Evolutionary conservation across 306 rosid genomes (phyloP), one percentile per base, ranked within the genome.

Genomic region (Mimosa bimucronata): DNA sequence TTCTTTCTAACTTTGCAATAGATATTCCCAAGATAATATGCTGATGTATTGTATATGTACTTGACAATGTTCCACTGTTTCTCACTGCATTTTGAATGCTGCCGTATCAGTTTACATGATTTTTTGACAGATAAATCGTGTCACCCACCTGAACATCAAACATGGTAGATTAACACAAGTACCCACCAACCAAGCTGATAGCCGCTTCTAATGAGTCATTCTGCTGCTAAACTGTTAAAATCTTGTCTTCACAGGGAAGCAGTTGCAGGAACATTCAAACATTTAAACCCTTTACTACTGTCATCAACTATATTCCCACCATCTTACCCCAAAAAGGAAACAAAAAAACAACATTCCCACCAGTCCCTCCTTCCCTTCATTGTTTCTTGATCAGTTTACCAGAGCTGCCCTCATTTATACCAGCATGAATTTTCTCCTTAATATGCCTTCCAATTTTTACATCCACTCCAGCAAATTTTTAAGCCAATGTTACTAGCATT

Each of bases 81-180:
- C 66, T 76, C 29, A 73, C 37, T 9, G 15, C 65, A 62, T 66
- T 57, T 73, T 34, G 55, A 80, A 69, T 44, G 30, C 77, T 19
- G 16, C 48, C 19, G 61, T 75, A 11, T 19, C 44, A 76, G 64
- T 85, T 73, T 71, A 62, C 72, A 74, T 14, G 55, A 42, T 44
- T 14, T 44, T 70, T 70, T 44, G 11, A 40, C 4, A 23, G 73
- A 68, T 68, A 41, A 28, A 25, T 23, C n/a, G 29, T 18, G 48
- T 19, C 48, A 37, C 72, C 72, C 52, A 21, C 53, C 53, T 40
- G 25, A 26, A 67, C 42, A 42, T 71, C 30, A 66, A 53, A 30
- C 9, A 34, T 19, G 29, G 64, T 26, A 44, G 16, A 66, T 64
- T 28, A 46, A 53, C 46, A 66, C 40, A 75, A 70, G 61, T 57